phyloP scores from a whole-genome alignment of 2,329 filamentous ascomycete genomes.

The Dactylonectria macrodidyma region DNA sequence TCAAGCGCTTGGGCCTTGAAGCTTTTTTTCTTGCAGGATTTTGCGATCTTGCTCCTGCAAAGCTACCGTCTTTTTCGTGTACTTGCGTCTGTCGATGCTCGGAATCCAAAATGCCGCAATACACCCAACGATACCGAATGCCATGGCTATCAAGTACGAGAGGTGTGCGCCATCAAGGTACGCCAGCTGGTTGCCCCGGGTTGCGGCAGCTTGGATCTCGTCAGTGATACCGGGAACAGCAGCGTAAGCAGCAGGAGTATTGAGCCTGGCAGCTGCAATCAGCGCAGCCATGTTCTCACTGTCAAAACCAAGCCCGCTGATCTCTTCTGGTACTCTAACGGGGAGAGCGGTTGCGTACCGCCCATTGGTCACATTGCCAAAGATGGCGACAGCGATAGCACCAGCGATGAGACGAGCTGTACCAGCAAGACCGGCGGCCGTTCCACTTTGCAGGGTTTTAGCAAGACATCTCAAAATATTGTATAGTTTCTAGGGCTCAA shows the following conservation, averaged over 20 bases:
- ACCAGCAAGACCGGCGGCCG: slow-evolving; percentile 23
- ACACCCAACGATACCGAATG: slow-evolving; percentile 24
- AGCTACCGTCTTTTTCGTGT: slow-evolving; percentile 31
- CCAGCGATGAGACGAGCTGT: slow-evolving; percentile 26
- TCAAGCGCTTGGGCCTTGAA: slow-evolving; percentile 3
- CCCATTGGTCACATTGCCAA: slow-evolving; percentile 29
- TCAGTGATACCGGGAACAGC: slow-evolving; percentile 20
- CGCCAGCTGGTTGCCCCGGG: slow-evolving; percentile 20
- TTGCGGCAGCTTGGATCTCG: slow-evolving; percentile 17
- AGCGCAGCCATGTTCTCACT: neutral
- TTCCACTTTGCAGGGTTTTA: neutral
- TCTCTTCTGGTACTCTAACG: neutral
- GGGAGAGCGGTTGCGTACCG: slow-evolving; percentile 19
- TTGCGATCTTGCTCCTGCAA: slow-evolving; percentile 23
- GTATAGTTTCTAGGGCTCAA: rapidly evolving
- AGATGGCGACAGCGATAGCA: slow-evolving; percentile 25
- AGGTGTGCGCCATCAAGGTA: slow-evolving; percentile 30
- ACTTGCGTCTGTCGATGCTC: slow-evolving; percentile 26
- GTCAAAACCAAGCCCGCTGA: slow-evolving; percentile 12
- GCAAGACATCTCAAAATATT: neutral
- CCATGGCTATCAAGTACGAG: slow-evolving; percentile 28
- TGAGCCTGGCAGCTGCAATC: slow-evolving; percentile 14
- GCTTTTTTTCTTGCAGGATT: slow-evolving; percentile 11
- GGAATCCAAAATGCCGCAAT: slow-evolving; percentile 29
- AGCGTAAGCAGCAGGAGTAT: slow-evolving; percentile 10